phyloP scores from a whole-genome alignment of 345 rosid species.

The Geranium rotundifolium region DNA sequence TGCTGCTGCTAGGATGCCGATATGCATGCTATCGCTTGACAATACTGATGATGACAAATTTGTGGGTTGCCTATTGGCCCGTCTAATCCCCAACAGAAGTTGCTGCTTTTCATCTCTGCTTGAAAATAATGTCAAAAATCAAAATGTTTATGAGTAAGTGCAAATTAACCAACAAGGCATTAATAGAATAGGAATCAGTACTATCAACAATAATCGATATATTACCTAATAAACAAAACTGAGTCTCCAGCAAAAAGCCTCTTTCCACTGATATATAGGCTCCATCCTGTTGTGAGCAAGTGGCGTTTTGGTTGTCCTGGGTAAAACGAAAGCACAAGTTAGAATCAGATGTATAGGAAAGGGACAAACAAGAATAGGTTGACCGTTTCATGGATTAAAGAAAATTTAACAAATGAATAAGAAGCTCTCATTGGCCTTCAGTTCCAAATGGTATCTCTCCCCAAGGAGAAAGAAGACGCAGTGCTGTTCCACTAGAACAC shows the following conservation, averaged over 20 bases:
- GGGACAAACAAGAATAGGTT: neutral
- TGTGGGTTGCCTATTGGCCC: constrained; percentile 76
- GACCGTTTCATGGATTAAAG: neutral
- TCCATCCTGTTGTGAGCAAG: constrained; percentile 91
- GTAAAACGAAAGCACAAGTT: constrained; percentile 7
- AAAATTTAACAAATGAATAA: neutral
- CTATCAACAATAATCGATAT: neutral
- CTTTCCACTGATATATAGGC: constrained; percentile 78
- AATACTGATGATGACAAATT: constrained; percentile 82
- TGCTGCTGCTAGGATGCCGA: constrained; percentile 91
- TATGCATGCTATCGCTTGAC: constrained; percentile 98
- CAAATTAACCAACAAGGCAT: neutral
- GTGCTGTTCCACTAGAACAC: too few relatives aligned
- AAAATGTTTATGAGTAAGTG: neutral
- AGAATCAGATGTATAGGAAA: too few relatives aligned
- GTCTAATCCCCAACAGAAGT: constrained; percentile 69
- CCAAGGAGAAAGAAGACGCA: too few relatives aligned
- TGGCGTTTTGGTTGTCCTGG: constrained; percentile 89
- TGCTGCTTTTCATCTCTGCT: constrained; percentile 85
- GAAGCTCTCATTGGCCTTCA: neutral
- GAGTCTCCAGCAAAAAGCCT: constrained; percentile 79
- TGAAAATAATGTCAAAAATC: constrained; percentile 4
- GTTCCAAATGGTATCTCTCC: too few relatives aligned
- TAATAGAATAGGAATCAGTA: too few relatives aligned
- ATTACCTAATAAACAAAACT: constrained; percentile 70